These are phyloP conservation scores for Calcarisporium arbuscula DNA, from an alignment of 2,329 filamentous ascomycete species.

Conservation along the genomic window DNA sequence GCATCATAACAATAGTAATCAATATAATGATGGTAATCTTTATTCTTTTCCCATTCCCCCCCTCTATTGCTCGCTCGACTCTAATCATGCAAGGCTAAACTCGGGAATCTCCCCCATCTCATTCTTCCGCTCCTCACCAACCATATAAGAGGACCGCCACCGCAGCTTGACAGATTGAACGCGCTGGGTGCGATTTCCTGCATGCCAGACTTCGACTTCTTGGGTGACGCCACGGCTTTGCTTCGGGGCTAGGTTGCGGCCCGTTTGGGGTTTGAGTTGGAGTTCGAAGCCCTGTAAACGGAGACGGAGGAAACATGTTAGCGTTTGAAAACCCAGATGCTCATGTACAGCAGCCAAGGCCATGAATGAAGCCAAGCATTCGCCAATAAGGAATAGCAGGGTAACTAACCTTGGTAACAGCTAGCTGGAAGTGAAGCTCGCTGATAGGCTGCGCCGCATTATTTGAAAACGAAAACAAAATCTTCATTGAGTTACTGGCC, in stretches of 20 bases:
- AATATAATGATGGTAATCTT: too few relatives aligned
- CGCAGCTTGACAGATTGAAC: constrained; percentile 81
- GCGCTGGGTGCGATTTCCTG: constrained; percentile 60
- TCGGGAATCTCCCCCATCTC: constrained; percentile 83
- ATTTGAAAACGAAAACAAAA: constrained; percentile 81
- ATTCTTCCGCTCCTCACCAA: constrained; percentile 59
- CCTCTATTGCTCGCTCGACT: constrained; percentile 4
- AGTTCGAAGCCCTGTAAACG: constrained; percentile 65
- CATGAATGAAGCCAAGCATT: neutral
- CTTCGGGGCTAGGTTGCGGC: constrained; percentile 68
- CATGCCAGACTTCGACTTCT: constrained; percentile 66
- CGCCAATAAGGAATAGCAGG: neutral
- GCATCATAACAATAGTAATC: too few relatives aligned
- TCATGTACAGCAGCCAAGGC: neutral
- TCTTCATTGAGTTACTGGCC: constrained; percentile 52
- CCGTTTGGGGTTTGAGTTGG: constrained; percentile 77
- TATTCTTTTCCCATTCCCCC: neutral
- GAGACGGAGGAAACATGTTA: constrained; percentile 4
- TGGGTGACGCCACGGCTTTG: constrained; percentile 73
- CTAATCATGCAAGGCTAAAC: constrained; percentile 61
- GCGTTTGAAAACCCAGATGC: neutral
- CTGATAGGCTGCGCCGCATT: constrained; percentile 63
- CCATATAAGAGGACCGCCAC: constrained; percentile 77
- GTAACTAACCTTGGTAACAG: constrained; percentile 78
- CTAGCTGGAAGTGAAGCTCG: constrained; percentile 84